phyloP scores from a whole-genome alignment of 2,329 filamentous ascomycete species.

The Pseudogymnoascus sp. region DNA sequence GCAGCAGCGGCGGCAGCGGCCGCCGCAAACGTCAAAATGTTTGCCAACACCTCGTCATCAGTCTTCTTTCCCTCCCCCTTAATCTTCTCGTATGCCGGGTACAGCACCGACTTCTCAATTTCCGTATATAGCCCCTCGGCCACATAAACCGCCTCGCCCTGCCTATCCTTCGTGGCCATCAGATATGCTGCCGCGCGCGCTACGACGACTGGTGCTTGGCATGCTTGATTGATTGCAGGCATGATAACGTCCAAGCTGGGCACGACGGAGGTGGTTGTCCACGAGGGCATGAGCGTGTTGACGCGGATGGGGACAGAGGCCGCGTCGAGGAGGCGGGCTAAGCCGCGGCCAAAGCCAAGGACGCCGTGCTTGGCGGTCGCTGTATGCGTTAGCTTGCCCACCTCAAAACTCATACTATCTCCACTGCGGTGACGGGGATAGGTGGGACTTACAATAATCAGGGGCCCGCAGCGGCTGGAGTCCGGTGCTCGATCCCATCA shows the following conservation, averaged over 20 bases:
- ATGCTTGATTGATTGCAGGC: slow-evolving; percentile 32
- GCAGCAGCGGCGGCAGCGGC: not conserved
- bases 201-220: slow-evolving; percentile 41
- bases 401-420: not conserved
- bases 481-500: slow-evolving; percentile 44
- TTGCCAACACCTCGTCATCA: slow-evolving; percentile 33
- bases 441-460: slow-evolving; percentile 40
- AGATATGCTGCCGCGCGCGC: slow-evolving; percentile 42
- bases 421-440: not conserved
- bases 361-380: slow-evolving; percentile 48
- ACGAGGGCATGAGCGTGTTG: slow-evolving; percentile 48
- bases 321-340: slow-evolving; percentile 33
- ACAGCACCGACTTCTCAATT: slow-evolving; percentile 41
- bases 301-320: slow-evolving; percentile 42
- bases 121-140: slow-evolving; percentile 42
- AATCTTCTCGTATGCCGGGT: slow-evolving; percentile 30
- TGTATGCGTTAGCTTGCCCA: slow-evolving; percentile 18
- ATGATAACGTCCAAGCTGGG: slow-evolving; percentile 33
- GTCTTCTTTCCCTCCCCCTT: slow-evolving; percentile 27
- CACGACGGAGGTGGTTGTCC: slow-evolving; percentile 45
- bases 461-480: slow-evolving; percentile 43
- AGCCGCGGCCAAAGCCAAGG: slow-evolving; percentile 44
- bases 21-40: slow-evolving; percentile 16
- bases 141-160: slow-evolving; percentile 47
- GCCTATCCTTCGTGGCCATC: slow-evolving; percentile 40